These are phyloP conservation scores for Trichophyton mentagrophytes DNA, from an alignment of 2,329 filamentous ascomycete species.

Conservation along the genomic window DNA sequence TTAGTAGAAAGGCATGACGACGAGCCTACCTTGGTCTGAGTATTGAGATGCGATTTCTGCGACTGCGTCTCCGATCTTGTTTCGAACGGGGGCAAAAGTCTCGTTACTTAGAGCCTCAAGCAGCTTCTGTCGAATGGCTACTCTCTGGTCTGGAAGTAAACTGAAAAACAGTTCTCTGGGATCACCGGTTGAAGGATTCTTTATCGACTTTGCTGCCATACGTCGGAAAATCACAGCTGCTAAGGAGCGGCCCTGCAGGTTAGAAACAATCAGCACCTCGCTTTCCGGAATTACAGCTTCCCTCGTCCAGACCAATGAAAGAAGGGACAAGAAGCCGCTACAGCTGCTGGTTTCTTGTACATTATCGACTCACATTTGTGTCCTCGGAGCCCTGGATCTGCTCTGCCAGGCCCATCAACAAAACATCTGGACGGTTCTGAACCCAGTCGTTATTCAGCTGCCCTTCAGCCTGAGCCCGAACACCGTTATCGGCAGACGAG, in stretches of 20 bases:
- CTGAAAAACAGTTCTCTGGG: conserved; percentile 77
- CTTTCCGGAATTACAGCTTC: neutral
- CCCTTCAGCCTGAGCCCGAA: conserved; percentile 77
- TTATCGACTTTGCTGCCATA: conserved; percentile 79
- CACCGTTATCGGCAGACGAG: conserved; percentile 75
- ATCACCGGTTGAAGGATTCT: conserved; percentile 48
- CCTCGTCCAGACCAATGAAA: too few relatives aligned
- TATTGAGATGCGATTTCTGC: conserved; percentile 93
- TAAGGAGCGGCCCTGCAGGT: conserved; percentile 66
- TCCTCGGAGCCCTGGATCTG: conserved; percentile 72
- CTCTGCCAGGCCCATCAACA: conserved; percentile 88
- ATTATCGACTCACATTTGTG: conserved; percentile 46
- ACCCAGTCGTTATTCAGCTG: conserved; percentile 88
- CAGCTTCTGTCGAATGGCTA: conserved; percentile 70
- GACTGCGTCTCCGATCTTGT: conserved; percentile 96
- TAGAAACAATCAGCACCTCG: conserved; percentile 10
- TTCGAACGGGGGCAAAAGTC: conserved; percentile 59
- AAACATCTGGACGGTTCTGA: conserved; percentile 61
- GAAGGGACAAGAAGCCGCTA: too few relatives aligned
- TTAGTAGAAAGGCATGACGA: neutral
- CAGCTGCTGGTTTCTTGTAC: too few relatives aligned
- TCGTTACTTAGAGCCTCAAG: conserved; percentile 65
- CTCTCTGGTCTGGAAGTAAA: conserved; percentile 58
- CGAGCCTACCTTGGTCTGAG: conserved; percentile 65
- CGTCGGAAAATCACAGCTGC: conserved; percentile 87